Base-by-base conservation (phyloP, 2,329 filamentous ascomycete species). In the Orbilia brochopaga region DNA sequence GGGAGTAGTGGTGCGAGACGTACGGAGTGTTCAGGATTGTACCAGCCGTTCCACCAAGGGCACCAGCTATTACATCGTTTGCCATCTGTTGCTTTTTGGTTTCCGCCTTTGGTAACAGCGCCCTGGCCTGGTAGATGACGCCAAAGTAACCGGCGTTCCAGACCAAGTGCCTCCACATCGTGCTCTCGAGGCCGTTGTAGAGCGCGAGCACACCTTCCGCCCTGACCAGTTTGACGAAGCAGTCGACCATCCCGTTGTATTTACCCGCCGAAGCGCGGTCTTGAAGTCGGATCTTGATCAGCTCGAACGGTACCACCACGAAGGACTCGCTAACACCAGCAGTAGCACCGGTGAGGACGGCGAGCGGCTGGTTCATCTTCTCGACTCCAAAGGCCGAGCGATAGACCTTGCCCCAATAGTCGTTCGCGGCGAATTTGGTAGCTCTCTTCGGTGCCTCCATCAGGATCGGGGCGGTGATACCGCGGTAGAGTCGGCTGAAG, bases 71-170 rank as follows among this genome's bases (percentile, higher is more conserved):
- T 75, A 99, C 82, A 78, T 99, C 92, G 79, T 96, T 97, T 69
- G 85, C 81, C 81, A 96, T 90, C 82, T 97, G 88, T 59, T 85
- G 84, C 75, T 84, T 84, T 85, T 96, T 96, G 80, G 86, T 89
- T 63, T 89, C 86, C n/a, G 89, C 87, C 79, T 87, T 85, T 73
- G 94, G 94, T 52, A 99, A 82, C 75, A 97, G 83, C 72, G 87
- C 85, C 79, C 92, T 90, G 74, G 97, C 91, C 82, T 99, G 94
- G 87, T 95, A 96, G 80, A 99, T 99, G 81, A 92, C 95, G 78
- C 94, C 94, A 80, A 99, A 99, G 85, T 96, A 97, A 69, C 92
- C 93, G 13, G 90, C 87, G 81, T 97, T 97, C 92, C 92, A 97
- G 72, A 92, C 83, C 63, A 92, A 87, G 81, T 99, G 94, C 74